phyloP scores from a whole-genome alignment of 352 stramenopile genomes.

The Pythium scleroteichum region DNA sequence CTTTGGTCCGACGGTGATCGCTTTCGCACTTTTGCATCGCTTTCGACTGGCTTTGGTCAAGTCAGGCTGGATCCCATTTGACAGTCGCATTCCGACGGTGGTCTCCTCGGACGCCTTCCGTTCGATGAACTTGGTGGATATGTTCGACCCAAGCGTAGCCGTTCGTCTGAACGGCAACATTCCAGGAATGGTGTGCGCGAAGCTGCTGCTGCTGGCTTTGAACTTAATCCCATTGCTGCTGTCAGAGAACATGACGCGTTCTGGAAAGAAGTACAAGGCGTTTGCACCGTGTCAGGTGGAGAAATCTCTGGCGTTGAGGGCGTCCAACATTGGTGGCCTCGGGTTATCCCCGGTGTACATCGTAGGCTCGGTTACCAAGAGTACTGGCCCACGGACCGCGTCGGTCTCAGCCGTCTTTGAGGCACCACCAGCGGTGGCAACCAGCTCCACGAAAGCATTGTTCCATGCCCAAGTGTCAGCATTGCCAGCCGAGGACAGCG shows the following conservation, averaged over 20 bases:
- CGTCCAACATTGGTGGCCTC: constrained; percentile 32
- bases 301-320: constrained; percentile 28
- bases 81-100: constrained; percentile 26
- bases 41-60: constrained; percentile 21
- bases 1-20: constrained; percentile 33
- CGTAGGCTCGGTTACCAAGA: background rate
- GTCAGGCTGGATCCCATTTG: constrained; percentile 17
- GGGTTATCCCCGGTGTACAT: constrained; percentile 18
- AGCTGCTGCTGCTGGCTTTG: constrained; percentile 32
- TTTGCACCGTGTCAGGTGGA: constrained; percentile 18
- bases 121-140: constrained; percentile 15
- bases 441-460: background rate
- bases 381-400: background rate
- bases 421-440: background rate
- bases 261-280: constrained; percentile 1
- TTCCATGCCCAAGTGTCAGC: background rate
- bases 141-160: constrained; percentile 28
- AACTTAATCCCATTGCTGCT: constrained; percentile 35
- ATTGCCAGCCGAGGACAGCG: no score
- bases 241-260: constrained; percentile 17
- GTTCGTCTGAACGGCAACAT: constrained; percentile 39
- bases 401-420: background rate
- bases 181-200: constrained; percentile 20
- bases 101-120: constrained; percentile 35
- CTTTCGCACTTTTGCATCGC: constrained; percentile 30